Conservation (phyloP, 306 rosid genomes). For the Lathyrus sativus region DNA sequence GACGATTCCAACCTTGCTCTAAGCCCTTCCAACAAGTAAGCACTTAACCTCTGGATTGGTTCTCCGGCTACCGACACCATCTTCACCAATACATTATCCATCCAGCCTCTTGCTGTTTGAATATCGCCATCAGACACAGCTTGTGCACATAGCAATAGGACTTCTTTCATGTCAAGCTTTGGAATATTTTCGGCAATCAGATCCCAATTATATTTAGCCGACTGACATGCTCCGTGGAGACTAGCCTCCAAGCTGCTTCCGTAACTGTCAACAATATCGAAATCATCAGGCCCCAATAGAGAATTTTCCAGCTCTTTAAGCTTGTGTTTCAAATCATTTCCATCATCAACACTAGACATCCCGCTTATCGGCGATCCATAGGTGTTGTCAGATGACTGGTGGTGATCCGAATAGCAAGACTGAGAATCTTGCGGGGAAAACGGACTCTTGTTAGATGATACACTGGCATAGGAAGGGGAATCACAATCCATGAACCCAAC, state of each 20-base stretch:
- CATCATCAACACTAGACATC: conserved; percentile 65
- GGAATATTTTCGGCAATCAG: conserved; percentile 45
- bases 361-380: conserved; percentile 77
- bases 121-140: conserved; percentile 57
- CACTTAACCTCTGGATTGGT: conserved; percentile 78
- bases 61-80: conserved; percentile 84
- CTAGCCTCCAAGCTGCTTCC: conserved; percentile 46
- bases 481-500: conserved; percentile 44
- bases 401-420: conserved; percentile 70
- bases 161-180: conserved; percentile 48
- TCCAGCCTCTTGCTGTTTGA: conserved; percentile 48
- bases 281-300: conserved; percentile 65
- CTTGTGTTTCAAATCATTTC: conserved; percentile 53
- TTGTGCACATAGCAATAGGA: conserved; percentile 59
- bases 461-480: conserved; percentile 75
- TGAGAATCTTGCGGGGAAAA: conserved; percentile 75
- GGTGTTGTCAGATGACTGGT: conserved; percentile 59
- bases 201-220: conserved; percentile 45
- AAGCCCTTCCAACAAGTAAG: conserved; percentile 93
- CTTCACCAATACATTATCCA: conserved; percentile 64
- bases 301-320: conserved; percentile 69
- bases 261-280: conserved; percentile 60
- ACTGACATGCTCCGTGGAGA: conserved; percentile 29
- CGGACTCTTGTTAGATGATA: conserved; percentile 64
- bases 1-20: conserved; percentile 81